Evolutionary conservation across 805 yeast species (phyloP).

Genomic region (Saccharomycopsis oosterbeekiorum): DNA sequence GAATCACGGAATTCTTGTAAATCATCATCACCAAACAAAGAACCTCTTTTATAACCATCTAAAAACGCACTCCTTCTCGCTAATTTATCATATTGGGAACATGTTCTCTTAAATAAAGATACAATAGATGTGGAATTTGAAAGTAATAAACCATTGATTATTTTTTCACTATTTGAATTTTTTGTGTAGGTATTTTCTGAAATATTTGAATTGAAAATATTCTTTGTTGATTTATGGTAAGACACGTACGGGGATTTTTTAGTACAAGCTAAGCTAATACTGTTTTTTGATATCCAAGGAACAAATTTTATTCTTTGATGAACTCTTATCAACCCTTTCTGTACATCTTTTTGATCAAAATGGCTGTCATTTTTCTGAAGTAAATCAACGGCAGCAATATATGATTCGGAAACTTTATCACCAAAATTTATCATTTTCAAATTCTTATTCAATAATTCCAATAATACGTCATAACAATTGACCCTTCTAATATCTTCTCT

Average conservation of each 20-base stretch:
- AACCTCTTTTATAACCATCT: slow-evolving; percentile 53
- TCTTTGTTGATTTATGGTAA: neutral
- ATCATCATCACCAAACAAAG: slow-evolving; percentile 28
- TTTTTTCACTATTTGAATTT: slow-evolving; percentile 1
- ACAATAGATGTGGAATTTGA: slow-evolving; percentile 74
- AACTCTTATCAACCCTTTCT: slow-evolving; percentile 53
- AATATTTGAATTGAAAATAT: neutral
- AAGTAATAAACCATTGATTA: slow-evolving; percentile 72
- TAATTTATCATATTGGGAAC: slow-evolving; percentile 71
- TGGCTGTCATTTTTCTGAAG: slow-evolving; percentile 41
- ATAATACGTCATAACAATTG: slow-evolving; percentile 75
- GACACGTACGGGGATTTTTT: slow-evolving; percentile 37
- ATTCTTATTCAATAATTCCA: slow-evolving; percentile 72
- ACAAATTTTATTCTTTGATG: slow-evolving; percentile 65
- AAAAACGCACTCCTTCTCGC: slow-evolving; percentile 76
- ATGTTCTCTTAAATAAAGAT: slow-evolving; percentile 52
- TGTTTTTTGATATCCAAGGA: slow-evolving; percentile 68
- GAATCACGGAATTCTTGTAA: slow-evolving; percentile 66
- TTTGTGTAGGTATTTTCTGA: neutral
- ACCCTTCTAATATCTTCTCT: slow-evolving; percentile 49
- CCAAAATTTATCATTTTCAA: slow-evolving; percentile 56
- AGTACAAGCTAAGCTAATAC: slow-evolving; percentile 71
- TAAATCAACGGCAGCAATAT: slow-evolving; percentile 63
- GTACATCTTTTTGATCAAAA: slow-evolving; percentile 57
- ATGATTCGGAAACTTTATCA: slow-evolving; percentile 35